Evolutionary conservation across 1,139 yeast species (phyloP), one percentile per base, ranked within the genome.

Genomic region (Candida glucosophila): DNA sequence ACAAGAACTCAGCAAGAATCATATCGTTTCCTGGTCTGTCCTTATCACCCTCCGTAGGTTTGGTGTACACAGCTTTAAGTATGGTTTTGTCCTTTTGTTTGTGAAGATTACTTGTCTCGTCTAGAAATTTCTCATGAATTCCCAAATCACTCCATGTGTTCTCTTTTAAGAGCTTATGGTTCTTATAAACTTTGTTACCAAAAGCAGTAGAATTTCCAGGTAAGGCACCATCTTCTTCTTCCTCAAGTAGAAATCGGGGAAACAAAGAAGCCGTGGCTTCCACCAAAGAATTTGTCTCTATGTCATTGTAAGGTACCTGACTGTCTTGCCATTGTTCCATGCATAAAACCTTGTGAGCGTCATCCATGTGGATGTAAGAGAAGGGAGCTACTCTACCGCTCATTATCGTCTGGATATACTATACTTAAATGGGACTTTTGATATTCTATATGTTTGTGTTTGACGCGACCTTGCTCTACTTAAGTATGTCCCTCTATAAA

Each of bases 271-370:
- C 36, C 1, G 66, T 56, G 4, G 63, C 61, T 16, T 62, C 67
- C 16, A 57, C 37, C 10, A 63, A 44, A 4, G 48, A 39, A 12
- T 49, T 53, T 12, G 67, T 59, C 28, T 63, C 68, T 14, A 63
- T 58, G 26, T 58, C 67, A 32, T 61, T 66, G 31, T 45, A 61
- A 1, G 67, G 61, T 17, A 63, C 52, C 4, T 59, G 53, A 6
- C 55, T 64, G 28, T 61, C 63, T 14, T 45, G 46, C 70, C 70
- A 63, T 22, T 54, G 48, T 31, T 61, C 68, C 50, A 59, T 55
- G 31, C 55, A 58, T 2, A 59, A 37, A 11, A 61, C 65, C 32
- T 58, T 65, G 41, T 60, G 59, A 19, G 59, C 49, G 35, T 60
- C 51, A 26, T 48, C 54, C 27, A 61, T 49, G 33, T 63, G 69